Evolutionary conservation across 2,329 filamentous ascomycete species (phyloP).

Genomic region (Colletotrichum neosansevieriae): DNA sequence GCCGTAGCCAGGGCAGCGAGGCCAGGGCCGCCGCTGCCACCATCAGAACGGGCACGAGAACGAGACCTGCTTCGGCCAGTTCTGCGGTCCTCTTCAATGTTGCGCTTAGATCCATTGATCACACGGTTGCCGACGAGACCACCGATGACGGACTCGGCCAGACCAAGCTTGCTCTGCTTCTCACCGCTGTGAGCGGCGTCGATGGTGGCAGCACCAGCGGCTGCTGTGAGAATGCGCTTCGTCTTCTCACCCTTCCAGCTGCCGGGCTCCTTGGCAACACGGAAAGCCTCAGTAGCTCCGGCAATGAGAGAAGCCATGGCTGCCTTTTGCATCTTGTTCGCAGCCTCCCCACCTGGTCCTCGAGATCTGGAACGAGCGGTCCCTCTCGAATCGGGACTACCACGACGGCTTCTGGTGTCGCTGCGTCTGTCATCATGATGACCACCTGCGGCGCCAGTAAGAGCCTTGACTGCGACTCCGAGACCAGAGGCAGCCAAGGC

Average conservation of each 20-base stretch:
- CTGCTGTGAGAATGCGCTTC: conserved; percentile 90
- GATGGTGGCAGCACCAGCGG: conserved; percentile 85
- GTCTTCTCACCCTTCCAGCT: conserved; percentile 93
- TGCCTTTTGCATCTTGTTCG: conserved; percentile 81
- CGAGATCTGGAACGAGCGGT: conserved; percentile 66
- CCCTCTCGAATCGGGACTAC: conserved; percentile 52
- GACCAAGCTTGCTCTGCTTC: conserved; percentile 83
- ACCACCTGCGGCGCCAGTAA: conserved; percentile 63
- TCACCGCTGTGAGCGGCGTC: conserved; percentile 80
- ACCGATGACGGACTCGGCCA: conserved; percentile 88
- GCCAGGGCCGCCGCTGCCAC: conserved; percentile 59
- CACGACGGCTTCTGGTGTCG: conserved; percentile 50
- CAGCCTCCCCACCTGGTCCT: conserved; percentile 58
- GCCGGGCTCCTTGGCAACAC: conserved; percentile 88
- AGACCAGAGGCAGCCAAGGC: conserved; percentile 72
- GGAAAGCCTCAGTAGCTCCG: conserved; percentile 92
- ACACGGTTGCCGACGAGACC: conserved; percentile 88
- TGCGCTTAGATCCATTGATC: conserved; percentile 81
- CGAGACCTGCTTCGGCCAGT: conserved; percentile 77
- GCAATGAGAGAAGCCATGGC: conserved; percentile 92
- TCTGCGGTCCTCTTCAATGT: conserved; percentile 70
- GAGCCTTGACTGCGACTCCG: conserved; percentile 70
- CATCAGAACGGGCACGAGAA: conserved; percentile 71
- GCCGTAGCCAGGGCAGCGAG: conserved; percentile 74
- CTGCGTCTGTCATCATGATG: conserved; percentile 57